Base-by-base conservation (phyloP, 75 land plant species). In the Pinus albicaulis region DNA sequence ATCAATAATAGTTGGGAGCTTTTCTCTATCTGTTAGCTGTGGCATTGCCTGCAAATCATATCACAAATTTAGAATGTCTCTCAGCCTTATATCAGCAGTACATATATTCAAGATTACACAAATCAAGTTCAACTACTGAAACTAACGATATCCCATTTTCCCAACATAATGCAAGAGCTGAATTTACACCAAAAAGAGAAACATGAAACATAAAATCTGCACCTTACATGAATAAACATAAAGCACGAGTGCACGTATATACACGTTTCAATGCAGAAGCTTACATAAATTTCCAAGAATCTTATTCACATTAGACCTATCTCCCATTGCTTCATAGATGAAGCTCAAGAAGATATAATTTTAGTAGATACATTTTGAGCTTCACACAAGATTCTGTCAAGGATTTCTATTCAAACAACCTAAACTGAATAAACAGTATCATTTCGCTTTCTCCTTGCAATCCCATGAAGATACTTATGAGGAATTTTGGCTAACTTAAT, bases 21-120 rank as follows among this genome's bases (percentile, higher is more conserved):
- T 93, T 71, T 81, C 76, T 78, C 97, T 86, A 74, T 93, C 94
- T 41, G 84, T 92, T 16, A 96, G 87, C 79, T 85, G 87, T 11
- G 94, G 97, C 86, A 89, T 90, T 52, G 97, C 97, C 99, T 93
- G 91, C 77, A 82, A 62, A 28, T 26, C 44, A 53, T 22, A 8
- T 56, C 53, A 28, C 14, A 48, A 52, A 82, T 22, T 36, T 23
- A 38, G 13, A 68, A 68, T 19, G 48, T 38, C 44, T 68, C 7
- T 68, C 7, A 68, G n/a, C 13, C n/a, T 38, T 8, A 38, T 0
- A 41, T 20, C 20, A 20, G 13, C 19, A 12, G 38, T 4, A 63
- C 15, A 63, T 48, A 48, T 19, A 16, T 58, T 58, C 59, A 63
- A 63, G 26, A 74, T 28, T 61, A 13, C 11, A 61, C 8, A n/a